Evolutionary conservation across 108 stramenopile species (phyloP).

Genomic region (Conticribra guillardii): DNA sequence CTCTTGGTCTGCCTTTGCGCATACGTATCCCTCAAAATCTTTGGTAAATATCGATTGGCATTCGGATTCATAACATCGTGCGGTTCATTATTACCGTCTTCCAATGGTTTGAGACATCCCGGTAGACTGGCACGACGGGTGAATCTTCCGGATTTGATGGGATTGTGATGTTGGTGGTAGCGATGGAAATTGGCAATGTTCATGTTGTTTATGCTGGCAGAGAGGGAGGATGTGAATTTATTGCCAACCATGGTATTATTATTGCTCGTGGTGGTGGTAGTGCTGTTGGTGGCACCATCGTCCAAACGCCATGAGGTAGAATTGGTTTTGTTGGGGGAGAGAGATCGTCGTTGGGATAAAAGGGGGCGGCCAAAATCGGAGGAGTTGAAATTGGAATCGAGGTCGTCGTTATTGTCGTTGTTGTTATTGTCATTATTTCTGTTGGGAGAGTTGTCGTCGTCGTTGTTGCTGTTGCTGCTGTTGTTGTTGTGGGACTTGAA

Average conservation of each 20-base stretch:
- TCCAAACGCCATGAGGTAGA: background rate
- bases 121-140: constrained; percentile 16
- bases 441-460: too few relatives aligned
- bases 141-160: too few relatives aligned
- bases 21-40: constrained; percentile 49
- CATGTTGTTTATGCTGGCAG: background rate
- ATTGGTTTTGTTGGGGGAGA: constrained; percentile 6
- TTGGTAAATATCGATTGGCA: constrained; percentile 47
- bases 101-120: constrained; percentile 12
- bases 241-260: too few relatives aligned
- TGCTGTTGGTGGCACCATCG: background rate
- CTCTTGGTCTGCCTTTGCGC: constrained; percentile 34
- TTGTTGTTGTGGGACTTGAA: too few relatives aligned
- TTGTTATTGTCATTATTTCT: too few relatives aligned
- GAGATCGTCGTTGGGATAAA: constrained; percentile 24
- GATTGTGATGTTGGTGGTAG: too few relatives aligned
- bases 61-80: constrained; percentile 37
- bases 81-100: constrained; percentile 13
- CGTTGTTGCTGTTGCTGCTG: too few relatives aligned
- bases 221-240: background rate
- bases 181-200: too few relatives aligned
- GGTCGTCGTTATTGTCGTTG: too few relatives aligned
- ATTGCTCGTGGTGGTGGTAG: background rate
- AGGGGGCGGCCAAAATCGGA: constrained; percentile 10
- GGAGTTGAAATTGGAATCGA: background rate